A percentile compares a stretch with the other conserved stretches of the same genome.
Conservation (phyloP, 2,329 filamentous ascomycete species). For the Fusarium oligoseptatum region DNA sequence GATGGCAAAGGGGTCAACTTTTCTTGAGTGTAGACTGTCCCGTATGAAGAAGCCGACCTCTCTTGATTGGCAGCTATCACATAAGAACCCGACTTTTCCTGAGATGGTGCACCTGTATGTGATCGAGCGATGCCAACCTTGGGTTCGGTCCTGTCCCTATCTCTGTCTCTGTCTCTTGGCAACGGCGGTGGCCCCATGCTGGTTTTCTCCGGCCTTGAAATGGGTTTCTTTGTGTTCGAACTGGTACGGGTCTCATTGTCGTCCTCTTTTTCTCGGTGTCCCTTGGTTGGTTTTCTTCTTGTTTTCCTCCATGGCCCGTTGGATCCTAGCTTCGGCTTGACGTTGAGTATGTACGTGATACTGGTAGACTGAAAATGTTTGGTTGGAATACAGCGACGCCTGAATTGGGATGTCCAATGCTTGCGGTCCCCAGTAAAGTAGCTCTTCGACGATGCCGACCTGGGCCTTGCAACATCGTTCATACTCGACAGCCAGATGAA, state of each 20-base stretch:
- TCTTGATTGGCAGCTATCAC: not conserved
- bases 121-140: not conserved
- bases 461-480: conserved; percentile 6
- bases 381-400: not conserved
- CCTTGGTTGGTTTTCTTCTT: not conserved
- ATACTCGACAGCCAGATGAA: conserved; percentile 17
- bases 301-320: not conserved
- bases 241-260: not conserved
- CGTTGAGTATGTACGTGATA: conserved; percentile 3
- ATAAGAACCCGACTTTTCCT: not conserved
- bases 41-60: not conserved
- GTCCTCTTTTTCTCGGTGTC: not conserved
- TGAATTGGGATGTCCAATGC: not conserved
- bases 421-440: not conserved
- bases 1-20: not conserved
- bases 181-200: conserved; percentile 11
- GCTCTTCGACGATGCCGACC: conserved; percentile 3
- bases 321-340: not conserved
- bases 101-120: not conserved
- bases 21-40: not conserved
- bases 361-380: conserved; percentile 1
- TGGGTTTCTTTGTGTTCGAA: not conserved
- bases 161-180: not conserved
- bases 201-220: not conserved
- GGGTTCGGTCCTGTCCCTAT: not conserved